Evolutionary conservation across 1,284 basidiomycete species (phyloP), one percentile per base, ranked within the genome.

Genomic region (Trichosporon asahii): DNA sequence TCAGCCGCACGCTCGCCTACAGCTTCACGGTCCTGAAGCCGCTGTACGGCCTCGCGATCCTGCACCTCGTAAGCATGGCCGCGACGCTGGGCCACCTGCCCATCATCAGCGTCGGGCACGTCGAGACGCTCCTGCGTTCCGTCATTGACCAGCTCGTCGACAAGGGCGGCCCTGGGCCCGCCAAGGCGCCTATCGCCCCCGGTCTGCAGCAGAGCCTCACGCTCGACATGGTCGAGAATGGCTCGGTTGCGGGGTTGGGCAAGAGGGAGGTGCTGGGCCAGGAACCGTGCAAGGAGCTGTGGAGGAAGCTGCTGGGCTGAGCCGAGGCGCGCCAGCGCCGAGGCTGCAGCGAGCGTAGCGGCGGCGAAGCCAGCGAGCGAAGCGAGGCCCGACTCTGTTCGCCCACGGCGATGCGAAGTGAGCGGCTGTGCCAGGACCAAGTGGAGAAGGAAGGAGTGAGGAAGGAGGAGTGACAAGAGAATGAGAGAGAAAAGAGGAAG

Each of bases 1-100:
- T 84, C 21, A 77, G 76, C 12, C 75, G 82, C 3, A 83, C 81
- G 6, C 61, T 84, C n/a, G 72, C 76, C 15, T 82, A 82, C 73
- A 79, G 79, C 0, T 81, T 79, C 73, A 76, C 80, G 21, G 75
- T 84, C 9, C 78, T 77, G 69, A 74, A 81, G 40, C 79, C 82
- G 1, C 71, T 80, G n/a, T 75, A 83, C 33, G 79, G 77, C 1
- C 77, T 80, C 7, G 78, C 82, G 5, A 72, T 81, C 29, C 73
- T 78, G 27, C 80, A 81, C 55, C 72, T 82, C 31, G 67, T 79
- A 65, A 67, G 70, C 31, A 72, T 82, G 35, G 66, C 76, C 11
- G 73, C 77, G 9, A 68, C 78, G 27, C 70, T 76, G 57, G 66
- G 73, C 68, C 66, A 75, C 73, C 18, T 72, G 53, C 78, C 75